Evolutionary conservation across 192 early-diverging fungal genomes (phyloP).

Genomic region (Coemansia sp.): DNA sequence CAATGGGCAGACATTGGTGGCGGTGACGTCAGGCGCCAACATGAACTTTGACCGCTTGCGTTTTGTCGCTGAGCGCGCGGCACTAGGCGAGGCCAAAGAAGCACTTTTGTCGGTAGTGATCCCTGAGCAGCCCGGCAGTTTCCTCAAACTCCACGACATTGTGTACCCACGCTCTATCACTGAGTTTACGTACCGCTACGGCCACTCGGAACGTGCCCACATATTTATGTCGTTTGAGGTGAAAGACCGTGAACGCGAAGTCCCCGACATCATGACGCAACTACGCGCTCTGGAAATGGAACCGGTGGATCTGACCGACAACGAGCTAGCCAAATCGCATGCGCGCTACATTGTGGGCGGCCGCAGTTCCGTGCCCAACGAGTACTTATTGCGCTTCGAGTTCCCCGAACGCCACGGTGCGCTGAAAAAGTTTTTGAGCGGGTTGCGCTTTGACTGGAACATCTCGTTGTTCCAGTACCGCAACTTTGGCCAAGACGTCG

Average conservation of each 20-base stretch:
- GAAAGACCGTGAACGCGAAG: constrained; percentile 66
- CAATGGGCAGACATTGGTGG: constrained; percentile 64
- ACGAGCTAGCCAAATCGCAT: constrained; percentile 96
- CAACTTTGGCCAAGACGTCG: constrained; percentile 94
- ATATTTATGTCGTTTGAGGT: constrained; percentile 91
- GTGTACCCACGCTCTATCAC: constrained; percentile 86
- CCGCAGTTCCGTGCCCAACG: constrained; percentile 71
- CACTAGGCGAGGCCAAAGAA: constrained; percentile 90
- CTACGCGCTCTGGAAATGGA: constrained; percentile 65
- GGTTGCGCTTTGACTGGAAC: constrained; percentile 68
- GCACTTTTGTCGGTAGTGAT: constrained; percentile 90
- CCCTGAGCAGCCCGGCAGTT: constrained; percentile 88
- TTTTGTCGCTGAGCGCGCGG: constrained; percentile 95
- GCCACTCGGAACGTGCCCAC: constrained; percentile 72
- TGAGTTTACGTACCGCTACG: constrained; percentile 85
- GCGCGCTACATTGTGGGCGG: constrained; percentile 93
- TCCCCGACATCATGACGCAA: constrained; percentile 66
- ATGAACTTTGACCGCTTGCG: constrained; percentile 99
- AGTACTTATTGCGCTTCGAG: constrained; percentile 89
- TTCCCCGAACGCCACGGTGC: constrained; percentile 97
- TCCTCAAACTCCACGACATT: constrained; percentile 72
- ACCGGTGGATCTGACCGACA: constrained; percentile 81
- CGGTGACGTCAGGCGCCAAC: constrained; percentile 91
- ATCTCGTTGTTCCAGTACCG: constrained; percentile 95
- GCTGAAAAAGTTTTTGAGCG: constrained; percentile 78